Conservation (phyloP, 768 basidiomycete species). For the Lentinula detonsa region DNA sequence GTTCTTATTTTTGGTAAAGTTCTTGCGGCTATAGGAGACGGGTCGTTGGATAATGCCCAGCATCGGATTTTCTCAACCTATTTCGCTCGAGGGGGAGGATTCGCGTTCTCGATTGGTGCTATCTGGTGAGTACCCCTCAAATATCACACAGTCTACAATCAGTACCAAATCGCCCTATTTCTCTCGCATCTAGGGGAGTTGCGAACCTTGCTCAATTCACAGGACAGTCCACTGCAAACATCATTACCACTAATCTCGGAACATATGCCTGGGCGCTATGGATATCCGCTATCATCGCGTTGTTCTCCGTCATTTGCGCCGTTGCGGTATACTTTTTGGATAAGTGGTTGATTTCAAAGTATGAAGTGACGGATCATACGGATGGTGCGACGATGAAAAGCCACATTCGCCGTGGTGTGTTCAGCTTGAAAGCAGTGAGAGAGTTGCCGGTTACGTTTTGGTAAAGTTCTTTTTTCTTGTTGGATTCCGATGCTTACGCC, state of each 20-base stretch:
- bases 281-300: constrained; percentile 31
- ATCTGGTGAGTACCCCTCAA: constrained; percentile 22
- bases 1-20: constrained; percentile 34
- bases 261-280: constrained; percentile 36
- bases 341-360: constrained; percentile 25
- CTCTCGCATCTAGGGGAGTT: constrained; percentile 21
- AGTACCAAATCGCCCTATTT: not conserved
- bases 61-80: constrained; percentile 39
- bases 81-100: constrained; percentile 35
- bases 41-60: constrained; percentile 36
- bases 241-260: constrained; percentile 29
- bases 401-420: constrained; percentile 16
- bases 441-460: constrained; percentile 33
- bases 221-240: constrained; percentile 34
- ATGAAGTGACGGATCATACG: constrained; percentile 31
- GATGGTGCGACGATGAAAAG: constrained; percentile 22
- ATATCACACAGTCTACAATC: not conserved
- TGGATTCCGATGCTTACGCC: not conserved
- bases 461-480: constrained; percentile 30
- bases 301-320: constrained; percentile 32
- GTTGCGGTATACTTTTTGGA: constrained; percentile 29
- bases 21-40: constrained; percentile 18
- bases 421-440: constrained; percentile 24
- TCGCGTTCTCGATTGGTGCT: constrained; percentile 29
- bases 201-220: constrained; percentile 35